These are phyloP conservation scores for Corchorus capsularis DNA, from an alignment of 345 rosid species.

Conservation along the genomic window DNA sequence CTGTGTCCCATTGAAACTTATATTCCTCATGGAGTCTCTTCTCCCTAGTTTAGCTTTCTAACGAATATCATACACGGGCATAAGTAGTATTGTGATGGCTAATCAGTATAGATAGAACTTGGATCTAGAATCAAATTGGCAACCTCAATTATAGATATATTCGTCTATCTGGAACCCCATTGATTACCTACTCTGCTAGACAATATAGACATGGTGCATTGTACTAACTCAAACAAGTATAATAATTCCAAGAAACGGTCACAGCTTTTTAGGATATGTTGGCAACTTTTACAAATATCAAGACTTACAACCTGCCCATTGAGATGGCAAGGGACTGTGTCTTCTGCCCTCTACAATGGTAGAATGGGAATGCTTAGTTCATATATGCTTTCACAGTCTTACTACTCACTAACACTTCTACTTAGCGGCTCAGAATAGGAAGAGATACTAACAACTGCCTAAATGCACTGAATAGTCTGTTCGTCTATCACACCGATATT, in stretches of 20 bases:
- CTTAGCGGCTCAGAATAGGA: not conserved
- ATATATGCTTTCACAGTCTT: not conserved
- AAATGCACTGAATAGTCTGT: not conserved
- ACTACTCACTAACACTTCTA: not conserved
- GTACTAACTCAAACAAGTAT: not conserved
- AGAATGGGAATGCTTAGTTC: not conserved
- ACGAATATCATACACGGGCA: not conserved
- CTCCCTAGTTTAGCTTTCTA: conserved; percentile 10
- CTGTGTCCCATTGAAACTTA: not conserved
- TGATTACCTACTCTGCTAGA: not conserved
- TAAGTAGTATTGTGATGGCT: not conserved
- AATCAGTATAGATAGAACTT: not conserved
- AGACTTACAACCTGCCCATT: not conserved
- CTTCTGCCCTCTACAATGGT: not conserved
- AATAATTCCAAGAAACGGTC: not conserved
- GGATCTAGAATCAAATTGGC: not conserved
- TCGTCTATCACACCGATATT: not conserved
- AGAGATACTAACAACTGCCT: not conserved
- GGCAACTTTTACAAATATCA: not conserved
- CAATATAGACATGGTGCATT: not conserved
- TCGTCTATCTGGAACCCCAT: not conserved
- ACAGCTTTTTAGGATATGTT: not conserved
- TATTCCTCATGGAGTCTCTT: not conserved
- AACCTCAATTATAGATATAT: not conserved
- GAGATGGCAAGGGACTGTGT: not conserved